phyloP scores from a whole-genome alignment of 441 rosid genomes.

The Rhodomyrtus psidioides region DNA sequence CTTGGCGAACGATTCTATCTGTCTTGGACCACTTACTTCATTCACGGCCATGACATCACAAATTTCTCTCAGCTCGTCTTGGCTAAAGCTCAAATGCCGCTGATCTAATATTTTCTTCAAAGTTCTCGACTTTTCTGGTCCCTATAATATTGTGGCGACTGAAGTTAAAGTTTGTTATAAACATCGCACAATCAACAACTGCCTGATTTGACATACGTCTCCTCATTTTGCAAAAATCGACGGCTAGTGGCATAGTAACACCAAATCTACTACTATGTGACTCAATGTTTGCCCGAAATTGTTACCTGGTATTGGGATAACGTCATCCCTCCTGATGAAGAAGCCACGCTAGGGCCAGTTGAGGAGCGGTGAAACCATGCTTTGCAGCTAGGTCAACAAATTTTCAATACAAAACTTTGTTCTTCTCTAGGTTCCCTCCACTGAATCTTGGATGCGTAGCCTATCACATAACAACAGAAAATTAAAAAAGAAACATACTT shows the following conservation, averaged over 20 bases:
- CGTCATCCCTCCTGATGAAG: slow-evolving; percentile 36
- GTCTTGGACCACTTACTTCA: slow-evolving; percentile 23
- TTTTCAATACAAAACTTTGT: slow-evolving; percentile 26
- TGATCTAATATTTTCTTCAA: slow-evolving; percentile 29
- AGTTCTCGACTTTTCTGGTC: slow-evolving; percentile 34
- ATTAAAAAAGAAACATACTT: not conserved
- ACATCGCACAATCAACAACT: not conserved
- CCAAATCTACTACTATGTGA: not conserved
- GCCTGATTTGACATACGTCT: not conserved
- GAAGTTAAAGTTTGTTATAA: not conserved
- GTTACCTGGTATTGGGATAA: slow-evolving; percentile 25
- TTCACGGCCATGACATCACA: slow-evolving; percentile 15
- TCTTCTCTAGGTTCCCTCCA: slow-evolving; percentile 35
- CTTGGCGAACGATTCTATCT: not conserved
- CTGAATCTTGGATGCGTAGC: slow-evolving; percentile 28
- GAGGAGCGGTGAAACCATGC: slow-evolving; percentile 28
- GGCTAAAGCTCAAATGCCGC: slow-evolving; percentile 12
- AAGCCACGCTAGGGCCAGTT: slow-evolving; percentile 44
- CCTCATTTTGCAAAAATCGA: not conserved
- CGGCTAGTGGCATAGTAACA: not conserved
- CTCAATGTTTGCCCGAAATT: not conserved
- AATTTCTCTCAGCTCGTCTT: slow-evolving; percentile 22
- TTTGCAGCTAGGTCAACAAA: slow-evolving; percentile 27
- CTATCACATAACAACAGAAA: not conserved
- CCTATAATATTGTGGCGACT: slow-evolving; percentile 10